Base-by-base conservation (phyloP, 2,329 filamentous ascomycete genomes). In the Colletotrichum sp. region DNA sequence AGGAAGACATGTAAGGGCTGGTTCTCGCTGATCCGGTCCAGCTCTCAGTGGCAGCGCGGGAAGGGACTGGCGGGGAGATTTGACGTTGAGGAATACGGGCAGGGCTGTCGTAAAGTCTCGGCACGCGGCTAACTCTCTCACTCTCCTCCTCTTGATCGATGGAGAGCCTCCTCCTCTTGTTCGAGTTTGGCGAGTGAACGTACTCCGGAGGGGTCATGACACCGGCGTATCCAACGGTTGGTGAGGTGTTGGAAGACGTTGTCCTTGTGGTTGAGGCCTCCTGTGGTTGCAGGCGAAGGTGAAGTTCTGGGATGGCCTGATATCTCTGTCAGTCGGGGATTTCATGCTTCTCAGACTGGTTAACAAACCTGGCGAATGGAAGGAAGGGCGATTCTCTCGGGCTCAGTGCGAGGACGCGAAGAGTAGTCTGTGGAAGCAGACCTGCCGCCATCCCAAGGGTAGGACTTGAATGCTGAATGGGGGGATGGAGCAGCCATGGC, bases 291-390 rank as follows among this genome's bases (percentile, higher is more conserved):
- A 80, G 80, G 70, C 81, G 82, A 13, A 85, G 79, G 48, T 85
- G 81, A 28, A 90, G 81, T 64, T 90, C 88, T 21, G 88, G 88
- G 70, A 90, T 85, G 61, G 84, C 82, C 88, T 89, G 77, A 2
- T 18, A 6, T 21, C n/a, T 4, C 18, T 34, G 64, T 76, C 21
- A 74, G 32, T 13, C 13, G 2, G 43, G 30, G 72, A 28, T 34
- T 15, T 82, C 74, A 16, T 32, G 9, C 5, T 12, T 36, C 32
- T 6, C 28, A 24, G 36, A 16, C 10, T 10, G 36, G 21, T 26
- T n/a, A 26, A n/a, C 69, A 73, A 87, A 90, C 89, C 87, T 90
- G 87, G 78, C 88, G 85, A 66, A 91, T 90, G 2, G 90, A 88
- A 24, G 90, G 90, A 26, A 91, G 83, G 43, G 85, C 85, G 34